Evolutionary conservation across 805 yeast genomes (phyloP), one percentile per base, ranked within the genome.

Genomic region (Hyphopichia homilentoma): DNA sequence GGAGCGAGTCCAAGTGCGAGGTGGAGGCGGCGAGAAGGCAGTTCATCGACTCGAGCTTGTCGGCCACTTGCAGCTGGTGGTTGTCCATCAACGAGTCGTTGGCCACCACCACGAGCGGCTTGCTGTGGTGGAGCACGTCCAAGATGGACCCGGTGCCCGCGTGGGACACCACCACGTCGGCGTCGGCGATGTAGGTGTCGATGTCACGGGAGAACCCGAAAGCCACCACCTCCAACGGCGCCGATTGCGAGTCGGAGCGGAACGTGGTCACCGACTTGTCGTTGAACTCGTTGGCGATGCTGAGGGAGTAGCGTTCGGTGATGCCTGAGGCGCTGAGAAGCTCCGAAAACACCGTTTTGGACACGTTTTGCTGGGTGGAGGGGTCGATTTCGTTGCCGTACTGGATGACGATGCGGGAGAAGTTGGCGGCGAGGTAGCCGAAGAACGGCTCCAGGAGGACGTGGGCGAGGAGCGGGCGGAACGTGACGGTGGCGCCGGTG

Each of bases 141-240:
- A 93, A 55, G 6, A 90, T 84, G 0, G 96, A 85, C 2, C 98
- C 98, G 0, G 97, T 86, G 1, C 83, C 83, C 0, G 95, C 97
- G 53, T 93, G 97, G 0, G 96, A 79, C 8, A 93, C 70, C 7
- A 90, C 84, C 26, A 86, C 44, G 31, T 77, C 77, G 2, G 79
- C 65, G 1, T 49, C 23, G 0, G 44, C 29, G 2, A 86, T 73
- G 36, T 68, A 65, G 0, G 55, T 14, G 8, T 36, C 35, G 17
- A 65, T 50, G n/a, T 51, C 35, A 6, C 38, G 11, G 8, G 61
- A 42, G 42, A 47, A 65, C 0, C 62, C 57, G 29, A 65, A 59
- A 18, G 52, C 53, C 8, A 38, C 33, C 13, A 59, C 20, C 5
- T 17, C n/a, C 5, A 33, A 41, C n/a, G n/a, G n/a, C n/a, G n/a